Conservation (phyloP, 345 rosid species). For the Salix viminalis region DNA sequence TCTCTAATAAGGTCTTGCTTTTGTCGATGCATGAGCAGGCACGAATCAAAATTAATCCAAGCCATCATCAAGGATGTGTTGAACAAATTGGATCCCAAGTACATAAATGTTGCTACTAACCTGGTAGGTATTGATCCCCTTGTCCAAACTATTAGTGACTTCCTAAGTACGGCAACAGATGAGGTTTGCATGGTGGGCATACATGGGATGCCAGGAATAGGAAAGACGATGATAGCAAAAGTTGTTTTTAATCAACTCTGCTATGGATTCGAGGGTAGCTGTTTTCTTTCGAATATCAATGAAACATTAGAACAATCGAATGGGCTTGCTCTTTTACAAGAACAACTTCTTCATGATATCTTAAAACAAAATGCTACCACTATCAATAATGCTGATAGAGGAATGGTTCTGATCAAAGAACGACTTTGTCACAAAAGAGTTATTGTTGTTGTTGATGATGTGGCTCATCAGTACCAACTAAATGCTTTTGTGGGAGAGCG, state of each 20-base stretch:
- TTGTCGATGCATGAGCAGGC: constrained; percentile 11
- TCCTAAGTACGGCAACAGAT: not conserved
- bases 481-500: constrained; percentile 3
- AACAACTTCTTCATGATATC: not conserved
- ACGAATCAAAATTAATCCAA: constrained; percentile 26
- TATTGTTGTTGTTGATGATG: constrained; percentile 17
- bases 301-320: not conserved
- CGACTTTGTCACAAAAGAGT: not conserved
- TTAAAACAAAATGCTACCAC: not conserved
- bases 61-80: constrained; percentile 22
- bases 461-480: not conserved
- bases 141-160: not conserved
- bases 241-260: not conserved
- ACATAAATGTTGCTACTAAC: not conserved
- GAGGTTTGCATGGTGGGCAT: not conserved
- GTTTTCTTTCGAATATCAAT: not conserved
- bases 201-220: not conserved
- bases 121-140: not conserved
- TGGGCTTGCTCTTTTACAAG: not conserved
- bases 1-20: not conserved
- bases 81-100: constrained; percentile 16
- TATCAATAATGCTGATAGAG: constrained; percentile 2
- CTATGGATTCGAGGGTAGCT: not conserved
- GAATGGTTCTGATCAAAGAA: not conserved
- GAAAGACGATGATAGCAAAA: not conserved